Conservation (phyloP, 2,329 filamentous ascomycete genomes). For the Neopestalotiopsis sp. region DNA sequence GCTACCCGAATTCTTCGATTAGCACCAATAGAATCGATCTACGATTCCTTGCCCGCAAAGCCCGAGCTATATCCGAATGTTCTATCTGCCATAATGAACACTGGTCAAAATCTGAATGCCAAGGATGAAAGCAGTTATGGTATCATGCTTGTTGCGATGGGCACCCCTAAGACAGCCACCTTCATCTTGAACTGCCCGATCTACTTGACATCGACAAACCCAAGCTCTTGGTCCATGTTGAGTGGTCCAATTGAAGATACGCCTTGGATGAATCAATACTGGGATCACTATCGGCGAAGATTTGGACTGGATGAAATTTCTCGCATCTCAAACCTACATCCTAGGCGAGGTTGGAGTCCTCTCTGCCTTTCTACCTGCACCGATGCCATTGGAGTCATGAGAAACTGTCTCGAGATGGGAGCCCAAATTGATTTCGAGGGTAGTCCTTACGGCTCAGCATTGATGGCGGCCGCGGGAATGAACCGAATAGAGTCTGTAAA, state of each 20-base stretch:
- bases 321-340: neutral
- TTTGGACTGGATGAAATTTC: neutral
- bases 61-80: neutral
- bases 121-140: neutral
- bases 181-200: neutral
- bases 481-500: neutral
- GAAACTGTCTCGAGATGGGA: neutral
- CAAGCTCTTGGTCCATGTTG: neutral
- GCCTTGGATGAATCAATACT: neutral
- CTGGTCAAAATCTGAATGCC: neutral
- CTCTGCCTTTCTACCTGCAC: neutral
- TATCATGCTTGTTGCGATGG: neutral
- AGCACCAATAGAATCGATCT: neutral
- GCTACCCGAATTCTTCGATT: neutral
- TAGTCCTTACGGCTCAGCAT: neutral
- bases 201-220: fast-evolving
- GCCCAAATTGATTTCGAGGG: neutral
- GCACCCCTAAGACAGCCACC: fast-evolving
- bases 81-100: neutral
- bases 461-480: neutral
- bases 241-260: fast-evolving
- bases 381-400: neutral
- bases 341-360: neutral
- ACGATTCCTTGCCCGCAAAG: neutral
- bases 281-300: neutral